A percentile compares a stretch with the other conserved stretches of the same genome.
These are phyloP conservation scores for Paramecium octaurelia DNA, from an alignment of 73 alveolate genomes.

Conservation along the genomic window DNA sequence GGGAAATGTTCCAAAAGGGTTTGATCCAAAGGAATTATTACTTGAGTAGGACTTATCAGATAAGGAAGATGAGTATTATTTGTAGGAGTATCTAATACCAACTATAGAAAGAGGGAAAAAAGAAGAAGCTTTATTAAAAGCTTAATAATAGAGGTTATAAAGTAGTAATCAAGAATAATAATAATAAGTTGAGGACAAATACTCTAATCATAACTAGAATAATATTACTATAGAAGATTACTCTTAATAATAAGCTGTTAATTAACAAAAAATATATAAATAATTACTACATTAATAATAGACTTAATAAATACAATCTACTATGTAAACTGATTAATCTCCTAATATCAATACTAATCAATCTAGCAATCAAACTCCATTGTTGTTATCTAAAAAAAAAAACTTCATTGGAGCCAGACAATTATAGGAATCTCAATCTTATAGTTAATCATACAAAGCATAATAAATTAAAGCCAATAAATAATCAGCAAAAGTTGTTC, in stretches of 20 bases:
- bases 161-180: background rate
- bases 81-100: background rate
- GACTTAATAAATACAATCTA: background rate
- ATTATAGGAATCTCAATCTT: background rate
- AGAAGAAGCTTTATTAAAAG: background rate
- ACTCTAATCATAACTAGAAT: background rate
- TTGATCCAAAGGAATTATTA: conserved; percentile 44
- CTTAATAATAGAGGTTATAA: background rate
- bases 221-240: background rate
- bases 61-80: conserved; percentile 31
- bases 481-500: background rate
- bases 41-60: conserved; percentile 42
- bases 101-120: background rate
- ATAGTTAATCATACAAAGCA: background rate
- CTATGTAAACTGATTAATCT: background rate
- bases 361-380: background rate
- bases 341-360: background rate
- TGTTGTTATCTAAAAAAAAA: background rate
- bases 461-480: background rate
- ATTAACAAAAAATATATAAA: background rate
- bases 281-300: background rate
- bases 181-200: background rate
- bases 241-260: background rate
- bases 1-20: background rate
- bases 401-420: background rate